Conservation (phyloP, 257 asterid genomes). For the Gentiana straminea region DNA sequence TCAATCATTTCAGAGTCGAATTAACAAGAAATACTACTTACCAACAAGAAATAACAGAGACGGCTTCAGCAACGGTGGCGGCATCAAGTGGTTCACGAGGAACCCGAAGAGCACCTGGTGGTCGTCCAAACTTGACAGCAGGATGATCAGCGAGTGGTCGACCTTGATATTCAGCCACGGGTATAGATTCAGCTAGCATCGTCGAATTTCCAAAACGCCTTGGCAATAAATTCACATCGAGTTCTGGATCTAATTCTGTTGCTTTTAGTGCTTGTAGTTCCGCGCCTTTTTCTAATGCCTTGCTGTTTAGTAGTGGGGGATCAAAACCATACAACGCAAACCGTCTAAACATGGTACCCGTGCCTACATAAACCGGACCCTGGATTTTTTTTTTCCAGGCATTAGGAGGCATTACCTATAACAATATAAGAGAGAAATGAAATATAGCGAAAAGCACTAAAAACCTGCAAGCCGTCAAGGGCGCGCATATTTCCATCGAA, state of each 20-base stretch:
- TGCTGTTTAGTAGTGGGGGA: slow-evolving; percentile 15
- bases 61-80: slow-evolving; percentile 35
- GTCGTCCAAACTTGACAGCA: slow-evolving; percentile 39
- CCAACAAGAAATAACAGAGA: slow-evolving; percentile 38
- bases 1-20: too few relatives aligned
- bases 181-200: slow-evolving; percentile 28
- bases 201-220: slow-evolving; percentile 36
- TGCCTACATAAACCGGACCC: slow-evolving; percentile 39
- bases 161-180: slow-evolving; percentile 35
- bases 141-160: slow-evolving; percentile 45
- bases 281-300: slow-evolving; percentile 10
- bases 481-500: slow-evolving; percentile 42
- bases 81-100: slow-evolving; percentile 34
- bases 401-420: too few relatives aligned
- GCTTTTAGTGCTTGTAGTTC: slow-evolving; percentile 19
- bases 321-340: slow-evolving; percentile 36
- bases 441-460: neutral
- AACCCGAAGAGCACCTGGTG: slow-evolving; percentile 26
- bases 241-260: slow-evolving; percentile 25
- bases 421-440: neutral
- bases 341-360: slow-evolving; percentile 30
- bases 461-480: slow-evolving; percentile 31
- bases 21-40: slow-evolving; percentile 1
- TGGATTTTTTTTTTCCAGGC: neutral
- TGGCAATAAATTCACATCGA: slow-evolving; percentile 27